phyloP scores from a whole-genome alignment of 2,329 filamentous ascomycete species.

The Botrytis fabae region DNA sequence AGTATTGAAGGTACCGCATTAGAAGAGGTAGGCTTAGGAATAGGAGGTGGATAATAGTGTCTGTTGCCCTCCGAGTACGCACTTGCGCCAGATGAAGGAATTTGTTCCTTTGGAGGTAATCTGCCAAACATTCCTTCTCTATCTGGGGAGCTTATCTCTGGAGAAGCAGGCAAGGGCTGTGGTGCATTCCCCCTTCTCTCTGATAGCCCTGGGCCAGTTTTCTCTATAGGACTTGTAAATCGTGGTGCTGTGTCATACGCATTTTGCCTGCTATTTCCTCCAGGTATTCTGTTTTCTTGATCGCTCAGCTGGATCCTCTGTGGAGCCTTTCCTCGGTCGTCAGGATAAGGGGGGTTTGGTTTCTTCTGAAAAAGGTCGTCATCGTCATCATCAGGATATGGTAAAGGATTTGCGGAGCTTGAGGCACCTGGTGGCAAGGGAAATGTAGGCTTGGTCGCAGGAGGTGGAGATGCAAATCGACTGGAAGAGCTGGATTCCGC shows the following conservation, averaged over 20 bases:
- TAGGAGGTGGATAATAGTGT: conserved; percentile 60
- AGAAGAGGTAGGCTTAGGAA: conserved; percentile 33
- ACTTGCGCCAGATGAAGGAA: conserved; percentile 25
- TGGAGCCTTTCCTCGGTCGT: conserved; percentile 34
- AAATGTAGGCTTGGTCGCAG: conserved; percentile 57
- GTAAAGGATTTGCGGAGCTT: conserved; percentile 66
- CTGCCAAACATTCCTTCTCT: conserved; percentile 76
- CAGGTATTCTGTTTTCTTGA: conserved; percentile 29
- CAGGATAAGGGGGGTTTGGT: conserved; percentile 40
- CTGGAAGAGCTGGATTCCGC: conserved; percentile 39
- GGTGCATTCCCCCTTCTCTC: conserved; percentile 81
- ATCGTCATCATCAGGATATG: conserved; percentile 71
- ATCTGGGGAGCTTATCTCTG: conserved; percentile 72
- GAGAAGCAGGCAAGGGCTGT: conserved; percentile 79
- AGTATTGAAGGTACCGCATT: conserved; percentile 33
- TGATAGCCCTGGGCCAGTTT: conserved; percentile 66
- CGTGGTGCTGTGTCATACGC: conserved; percentile 41
- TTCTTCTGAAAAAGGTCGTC: conserved; percentile 42
- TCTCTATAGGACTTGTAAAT: conserved; percentile 49
- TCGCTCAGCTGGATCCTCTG: conserved; percentile 29
- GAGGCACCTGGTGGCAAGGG: conserved; percentile 67
- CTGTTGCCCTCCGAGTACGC: conserved; percentile 33
- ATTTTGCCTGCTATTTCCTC: conserved; percentile 29
- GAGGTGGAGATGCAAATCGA: conserved; percentile 52
- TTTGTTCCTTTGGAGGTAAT: conserved; percentile 44